Base-by-base conservation (phyloP, 805 yeast genomes). In the Candida awuae region DNA sequence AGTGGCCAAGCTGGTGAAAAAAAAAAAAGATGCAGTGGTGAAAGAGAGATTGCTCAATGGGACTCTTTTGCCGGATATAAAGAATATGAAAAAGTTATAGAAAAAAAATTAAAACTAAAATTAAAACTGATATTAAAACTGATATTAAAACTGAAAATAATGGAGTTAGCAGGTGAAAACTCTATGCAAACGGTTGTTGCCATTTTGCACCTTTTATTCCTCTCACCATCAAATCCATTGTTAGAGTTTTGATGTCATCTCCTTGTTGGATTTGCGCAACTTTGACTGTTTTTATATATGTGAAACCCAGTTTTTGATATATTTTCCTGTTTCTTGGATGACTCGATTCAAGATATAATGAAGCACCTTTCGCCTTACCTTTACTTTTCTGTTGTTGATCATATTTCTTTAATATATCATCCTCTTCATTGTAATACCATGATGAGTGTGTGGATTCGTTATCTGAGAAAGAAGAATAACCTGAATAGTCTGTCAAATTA, bases 281-380 rank as follows among this genome's bases (percentile, higher is more conserved):
- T 19, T 54, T 49, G 28, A 57, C 62, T 4, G 62, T 61, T 41
- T 58, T 53, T 27, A 61, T 53, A 43, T 52, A 62, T 8, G 65
- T 60, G 46, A 73, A 76, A 15, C 79, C 80, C 48, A 74, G 59
- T 52, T 73, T 72, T 43, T 65, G 64, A 54, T 76, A 76, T 41
- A 76, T 72, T 39, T 58, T 61, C 26, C 75, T 61, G 52, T 75
- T 76, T 39, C 66, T 62, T 9, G 71, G 71, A 55, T 72, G 74
- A 19, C 81, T 73, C 34, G 75, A 66, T 55, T 76, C 83, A 44
- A 76, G 64, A 54, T 76, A 76, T 41, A 67, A 54, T 12, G 63
- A 56, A 29, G 60, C 58, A 20, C 63, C 63, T 57, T 48, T 9
- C 29, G 13, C 12, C 55, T 34, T 45, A 42, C 67, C n/a, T 16